phyloP scores from a whole-genome alignment of 306 rosid species.

The Calophaca sinica region DNA sequence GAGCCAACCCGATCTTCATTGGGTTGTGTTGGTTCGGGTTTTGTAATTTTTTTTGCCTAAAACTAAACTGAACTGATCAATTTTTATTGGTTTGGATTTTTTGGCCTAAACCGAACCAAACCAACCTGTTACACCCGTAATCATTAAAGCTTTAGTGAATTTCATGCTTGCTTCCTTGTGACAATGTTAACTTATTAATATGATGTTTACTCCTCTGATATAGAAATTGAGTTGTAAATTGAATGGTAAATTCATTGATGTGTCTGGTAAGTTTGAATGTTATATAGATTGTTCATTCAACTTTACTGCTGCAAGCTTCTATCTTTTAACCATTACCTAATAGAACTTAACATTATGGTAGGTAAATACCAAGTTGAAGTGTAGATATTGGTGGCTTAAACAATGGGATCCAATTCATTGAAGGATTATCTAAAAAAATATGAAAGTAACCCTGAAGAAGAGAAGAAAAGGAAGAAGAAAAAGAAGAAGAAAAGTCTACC shows the following conservation, averaged over 20 bases:
- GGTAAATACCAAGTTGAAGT: conserved; percentile 31
- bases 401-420: conserved; percentile 58
- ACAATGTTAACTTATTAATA: no score
- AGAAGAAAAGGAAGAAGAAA: conserved; percentile 56
- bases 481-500: conserved; percentile 54
- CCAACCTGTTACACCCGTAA: no score
- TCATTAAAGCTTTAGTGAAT: no score
- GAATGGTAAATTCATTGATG: conserved; percentile 17
- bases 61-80: no score
- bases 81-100: no score
- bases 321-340: conserved; percentile 31
- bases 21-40: no score
- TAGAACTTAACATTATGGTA: conserved; percentile 27
- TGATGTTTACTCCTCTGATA: no score
- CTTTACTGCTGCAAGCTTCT: background rate
- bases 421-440: conserved; percentile 84
- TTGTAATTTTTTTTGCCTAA: no score
- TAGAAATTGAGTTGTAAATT: no score
- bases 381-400: conserved; percentile 48
- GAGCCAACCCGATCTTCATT: no score
- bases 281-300: background rate
- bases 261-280: conserved; percentile 6
- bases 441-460: conserved; percentile 61
- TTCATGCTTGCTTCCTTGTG: no score
- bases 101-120: no score